These are phyloP conservation scores for Eleusine coracana DNA, from an alignment of 176 grass and related monocot genomes.

Conservation along the genomic window DNA sequence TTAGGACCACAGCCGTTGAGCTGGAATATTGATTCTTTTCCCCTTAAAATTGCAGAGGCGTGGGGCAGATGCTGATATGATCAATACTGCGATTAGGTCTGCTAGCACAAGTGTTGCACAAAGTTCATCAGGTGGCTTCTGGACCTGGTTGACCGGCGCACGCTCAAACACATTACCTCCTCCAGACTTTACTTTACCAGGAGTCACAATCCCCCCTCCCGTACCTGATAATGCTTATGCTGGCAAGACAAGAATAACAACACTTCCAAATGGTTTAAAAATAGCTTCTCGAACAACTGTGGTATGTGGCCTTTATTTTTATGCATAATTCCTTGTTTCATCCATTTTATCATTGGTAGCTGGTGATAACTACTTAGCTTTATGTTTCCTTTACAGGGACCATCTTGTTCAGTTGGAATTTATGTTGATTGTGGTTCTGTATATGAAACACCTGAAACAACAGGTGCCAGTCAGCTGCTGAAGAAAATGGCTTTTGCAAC, in stretches of 20 bases:
- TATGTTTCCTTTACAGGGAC: constrained; percentile 49
- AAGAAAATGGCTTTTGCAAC: constrained; percentile 80
- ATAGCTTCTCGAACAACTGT: constrained; percentile 80
- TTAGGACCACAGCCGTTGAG: not conserved
- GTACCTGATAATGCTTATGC: constrained; percentile 71
- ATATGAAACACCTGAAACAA: constrained; percentile 67
- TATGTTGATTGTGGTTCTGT: constrained; percentile 85
- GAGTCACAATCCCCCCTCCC: constrained; percentile 64
- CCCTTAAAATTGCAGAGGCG: constrained; percentile 47
- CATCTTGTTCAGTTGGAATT: constrained; percentile 78
- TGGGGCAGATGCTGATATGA: constrained; percentile 43
- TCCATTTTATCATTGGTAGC: constrained; percentile 22
- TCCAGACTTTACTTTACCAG: constrained; percentile 76
- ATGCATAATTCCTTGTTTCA: constrained; percentile 23
- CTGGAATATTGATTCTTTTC: constrained; percentile 7
- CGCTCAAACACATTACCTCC: constrained; percentile 66
- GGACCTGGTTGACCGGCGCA: constrained; percentile 72
- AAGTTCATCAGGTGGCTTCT: constrained; percentile 71
- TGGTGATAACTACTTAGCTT: constrained; percentile 29
- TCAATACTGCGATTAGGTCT: constrained; percentile 55
- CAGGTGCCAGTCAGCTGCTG: constrained; percentile 73
- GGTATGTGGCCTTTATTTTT: constrained; percentile 56
- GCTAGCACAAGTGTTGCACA: constrained; percentile 68
- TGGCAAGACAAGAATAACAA: constrained; percentile 74
- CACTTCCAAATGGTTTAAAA: constrained; percentile 79